These are phyloP conservation scores for Balakata baccata DNA, from an alignment of 345 rosid genomes.

Conservation along the genomic window DNA sequence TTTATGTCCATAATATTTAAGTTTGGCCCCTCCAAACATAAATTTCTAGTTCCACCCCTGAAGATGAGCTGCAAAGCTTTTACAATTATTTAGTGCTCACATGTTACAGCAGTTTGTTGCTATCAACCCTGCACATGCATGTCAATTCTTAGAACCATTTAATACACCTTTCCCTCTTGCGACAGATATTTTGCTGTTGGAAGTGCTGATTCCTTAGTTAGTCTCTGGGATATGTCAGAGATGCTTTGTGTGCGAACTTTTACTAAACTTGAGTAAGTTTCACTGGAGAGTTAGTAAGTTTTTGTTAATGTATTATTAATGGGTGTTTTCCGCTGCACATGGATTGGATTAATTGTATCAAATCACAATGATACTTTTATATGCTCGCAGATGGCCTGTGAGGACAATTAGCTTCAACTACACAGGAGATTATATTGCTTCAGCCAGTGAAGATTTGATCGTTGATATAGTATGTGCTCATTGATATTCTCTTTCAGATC, in stretches of 20 bases:
- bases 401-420: conserved; percentile 88
- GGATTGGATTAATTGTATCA: background rate
- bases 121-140: background rate
- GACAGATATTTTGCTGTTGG: conserved; percentile 94
- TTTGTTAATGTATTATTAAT: background rate
- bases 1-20: too few species aligned
- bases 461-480: conserved; percentile 69
- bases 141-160: background rate
- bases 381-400: conserved; percentile 75
- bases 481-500: conserved; percentile 6
- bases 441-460: conserved; percentile 92
- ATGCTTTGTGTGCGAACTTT: conserved; percentile 91
- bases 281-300: background rate
- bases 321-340: background rate
- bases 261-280: conserved; percentile 82
- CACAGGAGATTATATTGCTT: conserved; percentile 81
- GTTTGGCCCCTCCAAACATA: too few species aligned
- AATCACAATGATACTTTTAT: background rate
- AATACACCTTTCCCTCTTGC: background rate
- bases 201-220: conserved; percentile 97
- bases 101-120: background rate
- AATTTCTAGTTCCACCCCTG: conserved; percentile 10
- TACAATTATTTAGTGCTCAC: background rate
- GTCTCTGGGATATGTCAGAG: conserved; percentile 95
- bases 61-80: conserved; percentile 46